These are phyloP conservation scores for Cyclocybe aegerita DNA, from an alignment of 768 basidiomycete species.

Conservation along the genomic window DNA sequence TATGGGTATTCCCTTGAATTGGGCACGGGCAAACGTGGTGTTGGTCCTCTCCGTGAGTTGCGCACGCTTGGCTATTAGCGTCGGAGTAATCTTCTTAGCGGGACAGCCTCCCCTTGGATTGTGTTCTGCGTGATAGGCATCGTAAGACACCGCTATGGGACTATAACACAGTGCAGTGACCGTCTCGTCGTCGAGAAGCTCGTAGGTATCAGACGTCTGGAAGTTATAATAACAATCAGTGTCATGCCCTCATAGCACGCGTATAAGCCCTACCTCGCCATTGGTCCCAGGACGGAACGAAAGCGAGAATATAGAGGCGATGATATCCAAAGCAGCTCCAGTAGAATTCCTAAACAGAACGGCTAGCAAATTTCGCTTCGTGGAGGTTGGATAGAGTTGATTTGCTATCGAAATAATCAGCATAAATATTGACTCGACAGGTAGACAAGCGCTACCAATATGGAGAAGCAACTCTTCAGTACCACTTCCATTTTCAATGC, in stretches of 20 bases:
- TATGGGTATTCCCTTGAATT: constrained; percentile 6
- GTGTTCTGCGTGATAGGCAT: background rate
- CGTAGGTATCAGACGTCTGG: constrained; percentile 1
- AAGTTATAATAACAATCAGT: background rate
- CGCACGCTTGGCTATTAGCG: constrained; percentile 4
- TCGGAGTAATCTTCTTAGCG: constrained; percentile 3
- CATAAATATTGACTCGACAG: too few relatives aligned
- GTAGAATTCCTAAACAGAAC: too few relatives aligned
- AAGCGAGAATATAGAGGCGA: constrained; percentile 4
- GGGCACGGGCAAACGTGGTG: constrained; percentile 4
- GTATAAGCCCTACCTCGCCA: background rate
- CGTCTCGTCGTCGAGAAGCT: constrained; percentile 2
- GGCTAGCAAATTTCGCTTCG: too few relatives aligned
- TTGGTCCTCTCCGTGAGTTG: background rate
- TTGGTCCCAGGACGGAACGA: constrained; percentile 4
- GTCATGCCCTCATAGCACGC: too few relatives aligned
- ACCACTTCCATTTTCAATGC: too few relatives aligned
- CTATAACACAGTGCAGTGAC: background rate
- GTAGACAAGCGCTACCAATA: too few relatives aligned
- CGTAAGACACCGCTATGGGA: constrained; percentile 1
- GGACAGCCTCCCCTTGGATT: background rate
- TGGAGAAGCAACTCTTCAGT: too few relatives aligned
- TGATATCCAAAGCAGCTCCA: background rate
- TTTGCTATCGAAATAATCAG: too few relatives aligned
- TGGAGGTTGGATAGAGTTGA: too few relatives aligned